These are phyloP conservation scores for Beauveria scarabaeidicola DNA, from an alignment of 2,329 filamentous ascomycete species.

Conservation along the genomic window DNA sequence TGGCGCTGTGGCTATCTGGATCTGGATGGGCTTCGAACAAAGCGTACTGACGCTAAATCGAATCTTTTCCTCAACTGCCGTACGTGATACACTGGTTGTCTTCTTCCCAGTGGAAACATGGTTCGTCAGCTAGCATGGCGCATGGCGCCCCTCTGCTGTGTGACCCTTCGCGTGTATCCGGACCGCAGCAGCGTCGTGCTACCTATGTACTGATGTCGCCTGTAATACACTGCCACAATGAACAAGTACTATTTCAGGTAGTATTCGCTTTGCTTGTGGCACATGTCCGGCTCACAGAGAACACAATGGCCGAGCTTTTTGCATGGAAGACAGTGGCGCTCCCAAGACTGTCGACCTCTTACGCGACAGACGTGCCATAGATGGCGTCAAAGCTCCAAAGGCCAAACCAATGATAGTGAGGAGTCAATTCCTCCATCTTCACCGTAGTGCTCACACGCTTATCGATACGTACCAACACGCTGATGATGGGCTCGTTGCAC, in stretches of 20 bases:
- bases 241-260: background rate
- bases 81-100: background rate
- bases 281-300: background rate
- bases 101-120: background rate
- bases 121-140: background rate
- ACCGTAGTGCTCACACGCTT: background rate
- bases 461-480: background rate
- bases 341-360: background rate
- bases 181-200: background rate
- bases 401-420: background rate
- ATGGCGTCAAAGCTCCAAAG: background rate
- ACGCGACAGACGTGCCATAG: background rate
- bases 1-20: conserved; percentile 4
- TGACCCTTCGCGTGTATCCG: background rate
- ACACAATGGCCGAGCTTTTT: background rate
- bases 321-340: background rate
- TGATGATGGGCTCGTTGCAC: background rate
- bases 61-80: background rate
- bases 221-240: background rate
- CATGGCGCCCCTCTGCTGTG: background rate
- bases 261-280: background rate
- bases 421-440: background rate
- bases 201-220: background rate
- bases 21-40: background rate
- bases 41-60: background rate